phyloP scores from a whole-genome alignment of 768 basidiomycete species.

The Auriscalpium vulgare region DNA sequence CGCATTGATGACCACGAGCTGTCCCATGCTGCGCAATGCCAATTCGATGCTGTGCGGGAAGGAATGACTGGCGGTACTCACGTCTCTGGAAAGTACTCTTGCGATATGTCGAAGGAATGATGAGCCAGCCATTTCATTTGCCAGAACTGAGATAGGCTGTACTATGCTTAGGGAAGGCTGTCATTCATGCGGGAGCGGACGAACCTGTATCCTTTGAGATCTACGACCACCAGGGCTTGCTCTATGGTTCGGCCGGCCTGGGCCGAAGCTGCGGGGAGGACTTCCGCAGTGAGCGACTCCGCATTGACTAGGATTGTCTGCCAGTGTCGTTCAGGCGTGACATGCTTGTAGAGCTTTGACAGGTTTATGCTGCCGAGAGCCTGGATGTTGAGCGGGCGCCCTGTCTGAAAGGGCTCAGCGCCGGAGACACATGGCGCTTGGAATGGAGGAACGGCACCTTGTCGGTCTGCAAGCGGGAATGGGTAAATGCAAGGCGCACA shows the following conservation, averaged over 20 bases:
- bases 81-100: conserved; percentile 77
- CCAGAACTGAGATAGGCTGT: conserved; percentile 64
- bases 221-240: conserved; percentile 55
- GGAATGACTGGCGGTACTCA: conserved; percentile 23
- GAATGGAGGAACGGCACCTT: conserved; percentile 34
- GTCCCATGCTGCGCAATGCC: conserved; percentile 49
- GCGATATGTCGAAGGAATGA: conserved; percentile 62
- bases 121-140: conserved; percentile 61
- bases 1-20: conserved; percentile 63
- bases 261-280: conserved; percentile 57
- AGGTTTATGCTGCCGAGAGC: conserved; percentile 54
- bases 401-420: conserved; percentile 35
- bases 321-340: conserved; percentile 47
- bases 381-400: conserved; percentile 66
- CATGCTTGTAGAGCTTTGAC: conserved; percentile 44
- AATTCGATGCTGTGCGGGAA: background rate
- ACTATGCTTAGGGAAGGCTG: background rate
- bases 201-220: conserved; percentile 65
- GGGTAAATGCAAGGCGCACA: background rate
- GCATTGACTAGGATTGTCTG: conserved; percentile 55
- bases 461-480: conserved; percentile 42
- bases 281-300: conserved; percentile 56
- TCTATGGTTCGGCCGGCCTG: conserved; percentile 43
- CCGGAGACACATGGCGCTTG: background rate
- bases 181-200: conserved; percentile 8